Conservation (phyloP, 208 protist species). For the Leishmania gerbilli region DNA sequence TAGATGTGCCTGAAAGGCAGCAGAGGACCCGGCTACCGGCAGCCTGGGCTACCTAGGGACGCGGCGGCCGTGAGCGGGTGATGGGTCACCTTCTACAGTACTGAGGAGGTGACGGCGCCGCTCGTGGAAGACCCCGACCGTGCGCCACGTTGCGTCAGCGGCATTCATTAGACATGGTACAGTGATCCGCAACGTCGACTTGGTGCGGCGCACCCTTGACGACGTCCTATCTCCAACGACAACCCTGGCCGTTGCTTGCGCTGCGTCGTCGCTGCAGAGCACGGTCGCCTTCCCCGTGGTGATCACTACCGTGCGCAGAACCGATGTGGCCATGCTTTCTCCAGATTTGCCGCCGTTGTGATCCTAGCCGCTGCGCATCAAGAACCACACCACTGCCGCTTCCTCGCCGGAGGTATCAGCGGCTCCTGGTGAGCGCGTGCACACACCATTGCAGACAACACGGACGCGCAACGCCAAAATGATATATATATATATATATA, state of each 20-base stretch:
- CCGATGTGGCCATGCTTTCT: background rate
- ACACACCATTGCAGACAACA: too few species aligned
- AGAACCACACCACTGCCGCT: too few species aligned
- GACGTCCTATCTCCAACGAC: background rate
- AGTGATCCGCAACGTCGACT: background rate
- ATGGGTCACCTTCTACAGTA: background rate
- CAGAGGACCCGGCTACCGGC: background rate
- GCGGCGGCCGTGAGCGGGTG: background rate
- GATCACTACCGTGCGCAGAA: background rate
- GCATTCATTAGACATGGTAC: background rate
- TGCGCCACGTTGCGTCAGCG: background rate
- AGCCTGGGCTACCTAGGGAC: background rate
- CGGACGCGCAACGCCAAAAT: too few species aligned
- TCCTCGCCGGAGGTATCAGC: too few species aligned
- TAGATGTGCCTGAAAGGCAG: background rate
- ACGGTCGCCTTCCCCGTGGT: background rate
- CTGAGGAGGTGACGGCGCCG: background rate
- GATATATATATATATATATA: too few species aligned
- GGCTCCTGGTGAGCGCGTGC: too few species aligned
- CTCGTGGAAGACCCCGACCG: too few species aligned
- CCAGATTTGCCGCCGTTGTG: too few species aligned
- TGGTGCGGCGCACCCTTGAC: background rate
- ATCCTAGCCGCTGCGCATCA: too few species aligned
- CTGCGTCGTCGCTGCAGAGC: background rate
- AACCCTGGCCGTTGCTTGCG: background rate